Percentiles rank a stretch among this genome's conserved stretches.
Evolutionary conservation across 2,329 filamentous ascomycete species (phyloP).

Genomic region (Phaeophleospora eucalypticola): DNA sequence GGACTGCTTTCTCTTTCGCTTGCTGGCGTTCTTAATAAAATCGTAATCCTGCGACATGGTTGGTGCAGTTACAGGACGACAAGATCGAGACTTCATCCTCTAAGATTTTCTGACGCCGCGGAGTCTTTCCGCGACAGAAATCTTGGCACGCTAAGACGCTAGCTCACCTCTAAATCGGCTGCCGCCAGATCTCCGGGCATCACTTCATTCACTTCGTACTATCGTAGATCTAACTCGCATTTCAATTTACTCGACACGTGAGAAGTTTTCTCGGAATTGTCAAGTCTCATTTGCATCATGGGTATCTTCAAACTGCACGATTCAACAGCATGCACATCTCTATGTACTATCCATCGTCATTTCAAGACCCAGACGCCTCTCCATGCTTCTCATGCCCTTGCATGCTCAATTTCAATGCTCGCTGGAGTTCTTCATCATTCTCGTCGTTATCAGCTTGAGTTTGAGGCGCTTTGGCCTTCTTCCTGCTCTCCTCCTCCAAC

Average conservation of each 20-base stretch:
- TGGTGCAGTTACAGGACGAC: background rate
- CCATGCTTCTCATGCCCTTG: constrained; percentile 22
- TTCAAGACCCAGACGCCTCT: constrained; percentile 15
- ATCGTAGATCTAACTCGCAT: too few species aligned
- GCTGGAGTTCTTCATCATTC: constrained; percentile 50
- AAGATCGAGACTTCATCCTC: background rate
- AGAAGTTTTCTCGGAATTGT: too few species aligned
- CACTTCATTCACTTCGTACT: too few species aligned
- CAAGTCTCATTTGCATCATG: background rate
- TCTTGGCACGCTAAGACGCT: background rate
- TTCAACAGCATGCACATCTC: background rate
- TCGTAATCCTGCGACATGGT: constrained; percentile 23
- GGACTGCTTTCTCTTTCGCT: constrained; percentile 23
- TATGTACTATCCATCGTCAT: background rate
- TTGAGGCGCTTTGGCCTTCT: constrained; percentile 25
- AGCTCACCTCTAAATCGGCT: too few species aligned
- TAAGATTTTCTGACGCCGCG: background rate
- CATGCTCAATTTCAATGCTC: constrained; percentile 55
- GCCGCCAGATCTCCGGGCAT: too few species aligned
- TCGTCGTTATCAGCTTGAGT: constrained; percentile 11
- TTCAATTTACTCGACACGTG: too few species aligned
- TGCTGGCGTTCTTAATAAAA: constrained; percentile 21
- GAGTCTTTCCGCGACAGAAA: background rate
- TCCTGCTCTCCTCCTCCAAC: constrained; percentile 58
- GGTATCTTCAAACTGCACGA: background rate